Evolutionary conservation across 805 yeast species (phyloP), one percentile per base, ranked within the genome.

Genomic region (Starmerella floris): DNA sequence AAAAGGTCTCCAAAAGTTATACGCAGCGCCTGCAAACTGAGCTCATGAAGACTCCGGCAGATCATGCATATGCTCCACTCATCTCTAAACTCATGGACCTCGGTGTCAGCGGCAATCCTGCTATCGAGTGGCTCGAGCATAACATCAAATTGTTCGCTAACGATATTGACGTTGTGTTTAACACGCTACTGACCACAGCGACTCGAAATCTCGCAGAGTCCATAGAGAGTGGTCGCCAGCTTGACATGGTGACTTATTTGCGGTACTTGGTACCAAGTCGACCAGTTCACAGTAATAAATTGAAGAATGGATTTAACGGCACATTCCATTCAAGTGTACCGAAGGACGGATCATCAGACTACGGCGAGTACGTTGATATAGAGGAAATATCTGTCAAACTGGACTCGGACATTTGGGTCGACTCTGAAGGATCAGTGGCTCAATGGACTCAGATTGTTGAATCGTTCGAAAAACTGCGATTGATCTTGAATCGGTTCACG

Each of bases 91-190:
- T 80, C 27, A 58, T 77, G 35, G 83, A 79, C 47, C 61, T 81
- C 27, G 79, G 77, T n/a, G 68, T 72, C 2, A 69, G 65, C 36
- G 77, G 73, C 43, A 78, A 75, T 55, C 88, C 88, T 4, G 72
- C 79, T 5, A 56, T 67, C 20, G 74, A 70, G 41, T 80, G 84
- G 76, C 67, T 80, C 23, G 62, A 68, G 33, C 60, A 70, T 17
- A 78, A 71, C 52, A 66, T 68, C 36, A 61, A 63, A 21, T 56
- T 56, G 17, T 64, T 74, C 45, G 56, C 60, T 6, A 49, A 50
- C 46, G 43, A 54, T 41, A 21, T 54, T 50, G 13, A 49, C 41
- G 48, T 31, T 2, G 19, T 32, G 17, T 44, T 46, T 42, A 35
- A 40, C 23, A 27, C 19, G 26, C 34, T 46, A 17, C n/a, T 15